A percentile compares a stretch with the other conserved stretches of the same genome.
These are phyloP conservation scores for Claviceps fusiformis DNA, from an alignment of 2,329 filamentous ascomycete species.

Conservation along the genomic window DNA sequence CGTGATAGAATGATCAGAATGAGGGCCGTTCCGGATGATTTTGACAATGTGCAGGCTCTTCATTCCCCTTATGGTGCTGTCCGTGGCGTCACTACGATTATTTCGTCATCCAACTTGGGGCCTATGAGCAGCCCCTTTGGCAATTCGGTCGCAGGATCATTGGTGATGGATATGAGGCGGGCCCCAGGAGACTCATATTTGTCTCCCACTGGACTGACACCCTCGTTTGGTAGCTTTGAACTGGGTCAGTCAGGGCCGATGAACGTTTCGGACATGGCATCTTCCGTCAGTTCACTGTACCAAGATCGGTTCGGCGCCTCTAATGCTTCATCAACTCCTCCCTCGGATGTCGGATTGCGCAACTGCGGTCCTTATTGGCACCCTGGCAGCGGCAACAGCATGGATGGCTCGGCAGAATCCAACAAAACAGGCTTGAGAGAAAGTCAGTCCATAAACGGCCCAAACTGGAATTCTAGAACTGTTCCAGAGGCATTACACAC, in stretches of 20 bases:
- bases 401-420: neutral
- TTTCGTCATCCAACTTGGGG: slow-evolving; percentile 29
- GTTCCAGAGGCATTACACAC: neutral
- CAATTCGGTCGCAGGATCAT: slow-evolving; percentile 50
- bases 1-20: slow-evolving; percentile 60
- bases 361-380: slow-evolving; percentile 2
- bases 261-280: slow-evolving; percentile 39
- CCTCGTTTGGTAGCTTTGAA: slow-evolving; percentile 52
- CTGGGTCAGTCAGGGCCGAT: slow-evolving; percentile 43
- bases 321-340: slow-evolving; percentile 31
- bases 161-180: slow-evolving; percentile 56
- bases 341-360: slow-evolving; percentile 21
- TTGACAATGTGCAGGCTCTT: slow-evolving; percentile 55
- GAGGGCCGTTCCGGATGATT: slow-evolving; percentile 56
- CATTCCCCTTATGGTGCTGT: slow-evolving; percentile 55
- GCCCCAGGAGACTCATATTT: slow-evolving; percentile 51
- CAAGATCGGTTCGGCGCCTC: slow-evolving; percentile 44
- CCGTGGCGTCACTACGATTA: slow-evolving; percentile 34
- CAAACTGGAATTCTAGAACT: slow-evolving; percentile 2
- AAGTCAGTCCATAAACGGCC: neutral
- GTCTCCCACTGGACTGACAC: slow-evolving; percentile 53
- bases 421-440: neutral
- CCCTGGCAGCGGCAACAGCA: neutral
- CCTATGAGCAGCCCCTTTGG: slow-evolving; percentile 36
- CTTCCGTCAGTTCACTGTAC: slow-evolving; percentile 41